Percentiles rank a stretch among this genome's conserved stretches.
phyloP scores from a whole-genome alignment of 768 basidiomycete species.

The Mycena amicta region DNA sequence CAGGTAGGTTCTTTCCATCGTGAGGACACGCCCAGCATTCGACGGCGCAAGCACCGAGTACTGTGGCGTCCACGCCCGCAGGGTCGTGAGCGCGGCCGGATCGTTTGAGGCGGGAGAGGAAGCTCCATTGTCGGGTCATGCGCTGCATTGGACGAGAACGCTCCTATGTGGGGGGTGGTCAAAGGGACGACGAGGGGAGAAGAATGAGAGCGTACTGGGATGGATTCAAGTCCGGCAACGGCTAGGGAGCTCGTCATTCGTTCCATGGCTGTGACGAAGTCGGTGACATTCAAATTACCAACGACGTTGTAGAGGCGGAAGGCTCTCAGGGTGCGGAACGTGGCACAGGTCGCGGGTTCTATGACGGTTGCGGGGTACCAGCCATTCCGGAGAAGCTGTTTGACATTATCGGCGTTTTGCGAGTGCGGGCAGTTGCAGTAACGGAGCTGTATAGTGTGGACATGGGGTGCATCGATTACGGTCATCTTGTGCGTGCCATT shows the following conservation, averaged over 20 bases:
- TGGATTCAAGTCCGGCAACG: neutral
- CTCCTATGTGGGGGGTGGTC: neutral
- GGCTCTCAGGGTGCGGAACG: slow-evolving; percentile 7
- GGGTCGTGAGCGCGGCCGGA: neutral
- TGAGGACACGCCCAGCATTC: neutral
- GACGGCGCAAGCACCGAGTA: neutral
- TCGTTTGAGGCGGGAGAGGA: neutral
- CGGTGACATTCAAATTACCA: slow-evolving; percentile 5
- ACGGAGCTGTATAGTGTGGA: slow-evolving; percentile 12
- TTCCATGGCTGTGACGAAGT: slow-evolving; percentile 7
- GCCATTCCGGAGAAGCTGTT: slow-evolving; percentile 6
- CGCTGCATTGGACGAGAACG: neutral
- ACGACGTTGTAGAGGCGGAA: slow-evolving; percentile 19
- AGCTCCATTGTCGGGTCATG: neutral
- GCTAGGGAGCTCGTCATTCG: neutral
- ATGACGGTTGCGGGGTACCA: slow-evolving; percentile 18
- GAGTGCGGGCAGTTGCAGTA: slow-evolving; percentile 11
- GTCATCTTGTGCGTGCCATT: neutral
- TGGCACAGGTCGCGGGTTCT: slow-evolving; percentile 12
- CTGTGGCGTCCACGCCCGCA: neutral
- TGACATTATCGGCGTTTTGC: neutral
- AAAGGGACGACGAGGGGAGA: no score
- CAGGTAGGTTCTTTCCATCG: neutral
- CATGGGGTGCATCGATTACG: slow-evolving; percentile 10
- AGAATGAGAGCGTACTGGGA: no score